phyloP scores from a whole-genome alignment of 345 rosid species.

The Raphanus sativus region DNA sequence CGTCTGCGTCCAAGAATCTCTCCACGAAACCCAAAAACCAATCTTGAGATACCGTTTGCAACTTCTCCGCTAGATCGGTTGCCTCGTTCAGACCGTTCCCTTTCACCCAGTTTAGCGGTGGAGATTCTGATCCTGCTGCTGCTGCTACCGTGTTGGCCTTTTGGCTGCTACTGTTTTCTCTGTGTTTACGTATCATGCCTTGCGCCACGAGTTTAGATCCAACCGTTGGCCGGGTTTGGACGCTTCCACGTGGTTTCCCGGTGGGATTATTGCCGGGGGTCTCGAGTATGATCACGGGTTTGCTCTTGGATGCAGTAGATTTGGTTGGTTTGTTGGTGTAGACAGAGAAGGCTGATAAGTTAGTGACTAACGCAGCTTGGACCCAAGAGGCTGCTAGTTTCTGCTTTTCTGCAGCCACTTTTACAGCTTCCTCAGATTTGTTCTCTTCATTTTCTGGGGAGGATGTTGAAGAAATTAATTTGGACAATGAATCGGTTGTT shows the following conservation, averaged over 20 bases:
- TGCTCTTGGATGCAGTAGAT: slow-evolving; percentile 38
- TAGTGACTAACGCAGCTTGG: slow-evolving; percentile 83
- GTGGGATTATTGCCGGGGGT: slow-evolving; percentile 47
- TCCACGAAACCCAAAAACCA: slow-evolving; percentile 95
- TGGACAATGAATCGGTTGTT: slow-evolving; percentile 64
- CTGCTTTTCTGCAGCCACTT: slow-evolving; percentile 56
- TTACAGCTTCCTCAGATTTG: slow-evolving; percentile 68
- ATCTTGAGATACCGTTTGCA: slow-evolving; percentile 73
- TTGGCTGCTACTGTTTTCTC: slow-evolving; percentile 50
- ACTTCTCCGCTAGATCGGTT: slow-evolving; percentile 71
- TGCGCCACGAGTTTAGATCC: slow-evolving; percentile 76
- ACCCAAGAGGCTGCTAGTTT: slow-evolving; percentile 82
- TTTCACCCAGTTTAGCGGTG: slow-evolving; percentile 69
- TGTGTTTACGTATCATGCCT: slow-evolving; percentile 59
- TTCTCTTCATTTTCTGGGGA: slow-evolving; percentile 56
- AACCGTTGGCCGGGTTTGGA: slow-evolving; percentile 49
- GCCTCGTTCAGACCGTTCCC: slow-evolving; percentile 70
- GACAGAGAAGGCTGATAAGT: slow-evolving; percentile 72
- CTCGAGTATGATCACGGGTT: slow-evolving; percentile 60
- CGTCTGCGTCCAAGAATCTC: slow-evolving; percentile 81
- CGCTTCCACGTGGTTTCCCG: slow-evolving; percentile 46
- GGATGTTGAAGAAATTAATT: slow-evolving; percentile 42
- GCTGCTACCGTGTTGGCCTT: slow-evolving; percentile 45
- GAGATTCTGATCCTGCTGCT: slow-evolving; percentile 39
- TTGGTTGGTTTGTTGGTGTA: slow-evolving; percentile 52